Evolutionary conservation across 257 asterid genomes (phyloP).

Genomic region (Coffea canephora): DNA sequence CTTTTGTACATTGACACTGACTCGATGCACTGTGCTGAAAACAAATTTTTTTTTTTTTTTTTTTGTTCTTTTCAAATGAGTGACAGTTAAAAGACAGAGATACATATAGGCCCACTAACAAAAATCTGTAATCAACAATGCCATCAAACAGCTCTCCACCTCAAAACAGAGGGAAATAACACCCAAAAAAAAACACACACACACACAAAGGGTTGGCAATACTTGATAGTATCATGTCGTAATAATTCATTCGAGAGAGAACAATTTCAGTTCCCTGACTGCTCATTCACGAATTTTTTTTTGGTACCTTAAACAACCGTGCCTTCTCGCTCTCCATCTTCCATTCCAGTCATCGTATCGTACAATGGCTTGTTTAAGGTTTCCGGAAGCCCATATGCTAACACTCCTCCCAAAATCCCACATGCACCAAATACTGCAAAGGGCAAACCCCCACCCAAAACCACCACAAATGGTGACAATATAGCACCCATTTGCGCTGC

Average conservation of each 20-base stretch:
- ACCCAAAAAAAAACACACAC: no score
- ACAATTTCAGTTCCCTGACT: neutral
- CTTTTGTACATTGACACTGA: neutral
- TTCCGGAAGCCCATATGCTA: conserved; percentile 70
- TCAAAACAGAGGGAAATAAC: no score
- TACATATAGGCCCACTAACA: no score
- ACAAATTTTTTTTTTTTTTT: neutral
- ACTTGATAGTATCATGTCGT: no score
- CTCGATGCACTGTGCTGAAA: neutral
- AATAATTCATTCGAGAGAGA: neutral
- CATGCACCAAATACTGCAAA: conserved; percentile 66
- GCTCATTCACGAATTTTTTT: neutral
- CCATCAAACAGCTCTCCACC: no score
- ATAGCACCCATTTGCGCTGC: conserved; percentile 88
- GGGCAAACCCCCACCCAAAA: conserved; percentile 59
- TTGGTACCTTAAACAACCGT: neutral
- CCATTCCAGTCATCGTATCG: conserved; percentile 26
- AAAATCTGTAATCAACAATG: no score
- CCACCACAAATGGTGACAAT: conserved; percentile 72
- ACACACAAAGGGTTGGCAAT: no score
- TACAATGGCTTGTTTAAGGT: conserved; percentile 38
- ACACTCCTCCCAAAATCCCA: conserved; percentile 64
- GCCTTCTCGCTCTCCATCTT: conserved; percentile 42
- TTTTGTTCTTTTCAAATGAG: no score
- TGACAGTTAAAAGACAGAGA: neutral